Evolutionary conservation across 2,329 filamentous ascomycete species (phyloP).

Genomic region (Neonectria magnoliae): DNA sequence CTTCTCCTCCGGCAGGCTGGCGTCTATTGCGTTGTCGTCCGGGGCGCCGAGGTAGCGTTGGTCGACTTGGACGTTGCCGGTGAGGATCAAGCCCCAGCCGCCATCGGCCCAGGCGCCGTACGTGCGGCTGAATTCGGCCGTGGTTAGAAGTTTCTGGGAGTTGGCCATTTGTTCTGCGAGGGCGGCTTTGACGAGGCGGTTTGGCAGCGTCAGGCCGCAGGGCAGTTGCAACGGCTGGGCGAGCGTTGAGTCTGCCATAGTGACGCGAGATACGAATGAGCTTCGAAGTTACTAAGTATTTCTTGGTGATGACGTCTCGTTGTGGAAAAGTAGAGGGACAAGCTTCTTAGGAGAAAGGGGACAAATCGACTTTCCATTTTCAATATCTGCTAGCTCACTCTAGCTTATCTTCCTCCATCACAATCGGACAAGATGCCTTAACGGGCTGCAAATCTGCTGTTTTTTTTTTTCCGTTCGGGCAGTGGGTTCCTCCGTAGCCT

Average conservation of each 20-base stretch:
- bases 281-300: background rate
- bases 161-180: constrained; percentile 58
- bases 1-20: constrained; percentile 33
- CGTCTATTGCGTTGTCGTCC: constrained; percentile 48
- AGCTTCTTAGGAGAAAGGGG: background rate
- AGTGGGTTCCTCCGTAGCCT: background rate
- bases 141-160: constrained; percentile 54
- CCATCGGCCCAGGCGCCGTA: constrained; percentile 65
- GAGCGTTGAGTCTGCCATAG: constrained; percentile 28
- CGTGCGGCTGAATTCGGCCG: constrained; percentile 51
- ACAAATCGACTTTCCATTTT: background rate
- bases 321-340: too few species aligned
- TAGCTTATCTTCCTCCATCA: background rate
- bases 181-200: constrained; percentile 63
- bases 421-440: background rate
- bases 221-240: constrained; percentile 58
- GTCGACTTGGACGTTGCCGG: constrained; percentile 60
- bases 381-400: too few species aligned
- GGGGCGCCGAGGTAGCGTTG: constrained; percentile 48
- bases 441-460: too few species aligned
- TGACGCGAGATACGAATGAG: background rate
- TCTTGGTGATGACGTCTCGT: background rate
- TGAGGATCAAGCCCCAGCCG: constrained; percentile 64
- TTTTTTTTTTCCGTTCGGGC: background rate
- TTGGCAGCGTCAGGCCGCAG: constrained; percentile 65